Conservation (phyloP, 176 grass and related monocot genomes). For the Eleusine indica region DNA sequence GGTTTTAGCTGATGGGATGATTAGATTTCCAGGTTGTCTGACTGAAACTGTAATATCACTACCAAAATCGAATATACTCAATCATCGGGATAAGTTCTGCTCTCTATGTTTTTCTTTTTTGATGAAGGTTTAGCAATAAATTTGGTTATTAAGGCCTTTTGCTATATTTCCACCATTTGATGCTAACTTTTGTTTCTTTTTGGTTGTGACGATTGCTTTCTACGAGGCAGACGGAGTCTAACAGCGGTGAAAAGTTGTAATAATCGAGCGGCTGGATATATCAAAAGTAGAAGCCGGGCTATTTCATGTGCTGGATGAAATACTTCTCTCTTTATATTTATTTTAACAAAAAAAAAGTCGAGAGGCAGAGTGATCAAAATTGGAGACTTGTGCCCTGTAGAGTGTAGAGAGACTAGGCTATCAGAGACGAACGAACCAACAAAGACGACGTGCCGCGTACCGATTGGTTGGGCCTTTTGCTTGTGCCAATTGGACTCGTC, state of each 20-base stretch:
- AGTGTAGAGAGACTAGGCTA: not conserved
- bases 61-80: not conserved
- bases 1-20: not conserved
- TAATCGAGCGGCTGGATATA: no score
- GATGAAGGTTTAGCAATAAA: not conserved
- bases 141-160: no score
- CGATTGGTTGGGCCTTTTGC: not conserved
- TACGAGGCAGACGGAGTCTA: no score
- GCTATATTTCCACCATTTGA: no score
- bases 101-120: not conserved
- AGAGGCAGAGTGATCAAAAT: not conserved
- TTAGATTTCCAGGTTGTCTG: not conserved
- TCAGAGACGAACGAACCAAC: not conserved
- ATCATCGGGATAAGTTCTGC: not conserved
- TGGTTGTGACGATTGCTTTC: no score
- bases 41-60: not conserved
- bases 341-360: not conserved
- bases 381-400: not conserved
- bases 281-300: no score
- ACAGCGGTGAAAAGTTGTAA: no score
- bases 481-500: constrained; percentile 10
- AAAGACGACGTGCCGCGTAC: not conserved
- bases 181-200: no score
- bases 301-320: no score
- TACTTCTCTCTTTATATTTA: no score